These are phyloP conservation scores for Erysimum cheiri DNA, from an alignment of 441 rosid species.

Conservation along the genomic window DNA sequence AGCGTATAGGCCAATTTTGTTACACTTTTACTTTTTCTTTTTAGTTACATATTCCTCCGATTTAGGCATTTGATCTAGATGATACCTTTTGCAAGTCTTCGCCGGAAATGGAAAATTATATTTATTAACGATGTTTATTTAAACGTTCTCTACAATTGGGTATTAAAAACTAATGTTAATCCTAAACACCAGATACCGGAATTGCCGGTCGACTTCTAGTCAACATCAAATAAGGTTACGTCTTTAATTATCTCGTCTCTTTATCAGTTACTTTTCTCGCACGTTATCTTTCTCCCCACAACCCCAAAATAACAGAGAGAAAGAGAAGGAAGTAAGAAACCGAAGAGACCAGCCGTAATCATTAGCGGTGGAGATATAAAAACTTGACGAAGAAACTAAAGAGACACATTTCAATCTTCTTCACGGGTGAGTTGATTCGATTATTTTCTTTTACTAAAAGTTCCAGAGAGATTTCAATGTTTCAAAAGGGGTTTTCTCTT, in stretches of 20 bases:
- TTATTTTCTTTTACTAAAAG: background rate
- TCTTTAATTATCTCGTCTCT: constrained; percentile 21
- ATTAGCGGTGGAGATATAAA: background rate
- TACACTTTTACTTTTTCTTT: background rate
- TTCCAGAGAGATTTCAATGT: background rate
- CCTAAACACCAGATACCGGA: constrained; percentile 39
- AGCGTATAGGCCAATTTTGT: constrained; percentile 46
- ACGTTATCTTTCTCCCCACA: constrained; percentile 20
- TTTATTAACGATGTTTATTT: background rate
- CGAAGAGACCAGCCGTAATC: background rate
- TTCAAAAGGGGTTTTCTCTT: too few species aligned
- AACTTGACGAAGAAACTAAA: background rate
- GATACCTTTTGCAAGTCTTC: constrained; percentile 8
- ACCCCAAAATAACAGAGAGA: background rate
- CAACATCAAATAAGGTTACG: constrained; percentile 11
- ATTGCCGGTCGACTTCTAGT: constrained; percentile 43
- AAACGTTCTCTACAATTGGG: constrained; percentile 26
- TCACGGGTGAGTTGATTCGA: background rate
- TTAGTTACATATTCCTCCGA: too few species aligned
- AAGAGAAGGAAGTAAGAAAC: background rate
- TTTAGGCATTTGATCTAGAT: constrained; percentile 33
- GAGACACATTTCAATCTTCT: background rate
- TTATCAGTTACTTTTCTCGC: constrained; percentile 15
- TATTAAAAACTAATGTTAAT: constrained; percentile 11
- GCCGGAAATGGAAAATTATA: constrained; percentile 25